Conservation (phyloP, 1,284 basidiomycete species). For the Papiliotrema flavescens region DNA sequence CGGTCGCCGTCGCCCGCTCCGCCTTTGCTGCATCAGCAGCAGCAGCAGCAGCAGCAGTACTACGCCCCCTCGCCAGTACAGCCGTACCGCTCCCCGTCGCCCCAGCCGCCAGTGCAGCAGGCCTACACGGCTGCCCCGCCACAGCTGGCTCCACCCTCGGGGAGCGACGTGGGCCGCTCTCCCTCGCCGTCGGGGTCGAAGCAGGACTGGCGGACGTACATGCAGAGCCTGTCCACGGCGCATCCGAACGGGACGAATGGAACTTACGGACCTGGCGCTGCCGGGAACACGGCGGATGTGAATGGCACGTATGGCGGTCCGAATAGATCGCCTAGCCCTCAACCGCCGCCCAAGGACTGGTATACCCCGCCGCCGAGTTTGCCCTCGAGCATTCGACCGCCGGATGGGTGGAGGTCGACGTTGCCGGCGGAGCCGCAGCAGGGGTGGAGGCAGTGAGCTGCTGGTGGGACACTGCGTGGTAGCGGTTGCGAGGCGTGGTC, state of each 20-base stretch:
- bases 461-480: no score
- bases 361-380: constrained; percentile 33
- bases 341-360: constrained; percentile 24
- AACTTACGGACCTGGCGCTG: background rate
- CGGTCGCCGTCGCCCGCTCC: background rate
- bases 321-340: constrained; percentile 8
- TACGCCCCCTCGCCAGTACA: background rate
- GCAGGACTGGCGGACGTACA: constrained; percentile 39
- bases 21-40: background rate
- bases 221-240: constrained; percentile 22
- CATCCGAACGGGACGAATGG: background rate
- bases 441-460: constrained; percentile 13
- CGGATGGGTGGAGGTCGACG: constrained; percentile 33
- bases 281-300: background rate
- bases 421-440: constrained; percentile 23
- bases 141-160: background rate
- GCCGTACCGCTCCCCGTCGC: constrained; percentile 1
- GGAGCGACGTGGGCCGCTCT: background rate
- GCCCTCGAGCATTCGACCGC: constrained; percentile 26
- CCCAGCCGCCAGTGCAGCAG: background rate
- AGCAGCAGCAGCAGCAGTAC: constrained; percentile 2
- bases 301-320: background rate
- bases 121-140: background rate
- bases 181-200: constrained; percentile 2
- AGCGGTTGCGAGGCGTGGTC: no score